Base-by-base conservation (phyloP, 257 asterid species). In the Ehretia macrophylla region DNA sequence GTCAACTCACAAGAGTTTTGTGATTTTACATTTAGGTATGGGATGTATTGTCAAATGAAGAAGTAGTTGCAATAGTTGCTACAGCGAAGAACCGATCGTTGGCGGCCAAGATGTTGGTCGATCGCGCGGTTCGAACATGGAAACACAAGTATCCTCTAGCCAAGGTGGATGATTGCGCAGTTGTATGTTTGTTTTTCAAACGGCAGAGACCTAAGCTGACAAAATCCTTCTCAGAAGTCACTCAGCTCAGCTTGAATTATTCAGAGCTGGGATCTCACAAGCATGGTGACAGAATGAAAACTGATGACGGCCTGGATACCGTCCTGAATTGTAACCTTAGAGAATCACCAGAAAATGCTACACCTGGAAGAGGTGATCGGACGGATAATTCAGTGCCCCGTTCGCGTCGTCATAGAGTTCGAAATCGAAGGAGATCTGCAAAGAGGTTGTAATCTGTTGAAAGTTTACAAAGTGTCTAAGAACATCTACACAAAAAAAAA, bases 111-210 rank as follows among this genome's bases (percentile, higher is more conserved):
- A 32, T 45, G 55, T 60, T 90, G 47, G 85, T 87, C 11, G 93
- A 87, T 35, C 72, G 63, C 17, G 96, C 96, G 0, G 70, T 72
- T 17, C 70, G 79, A 46, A 80, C 95, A 6, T 90, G 97, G 97
- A 81, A 69, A 69, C 47, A 72, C 51, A 90, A 79, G 32, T 87
- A 64, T 67, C 95, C 96, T 0, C 64, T 81, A 1, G 85, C 94
- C 48, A 90, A 77, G 71, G 65, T 80, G 14, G 97, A 90, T 10
- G 96, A 90, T 22, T 87, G 94, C 23, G 87, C 95, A 0, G 97
- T 58, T 8, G 76, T 87, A 14, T 74, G 87, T 71, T 55, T 90
- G 75, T 90, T 85, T 65, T 78, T 90, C 72, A 90, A 83, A 66
- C 75, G 81, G 32, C 81, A 55, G 4, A 62, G 78, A 21, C 95